Conservation (phyloP, 2,329 filamentous ascomycete species). For the Trichophyton mentagrophytes region DNA sequence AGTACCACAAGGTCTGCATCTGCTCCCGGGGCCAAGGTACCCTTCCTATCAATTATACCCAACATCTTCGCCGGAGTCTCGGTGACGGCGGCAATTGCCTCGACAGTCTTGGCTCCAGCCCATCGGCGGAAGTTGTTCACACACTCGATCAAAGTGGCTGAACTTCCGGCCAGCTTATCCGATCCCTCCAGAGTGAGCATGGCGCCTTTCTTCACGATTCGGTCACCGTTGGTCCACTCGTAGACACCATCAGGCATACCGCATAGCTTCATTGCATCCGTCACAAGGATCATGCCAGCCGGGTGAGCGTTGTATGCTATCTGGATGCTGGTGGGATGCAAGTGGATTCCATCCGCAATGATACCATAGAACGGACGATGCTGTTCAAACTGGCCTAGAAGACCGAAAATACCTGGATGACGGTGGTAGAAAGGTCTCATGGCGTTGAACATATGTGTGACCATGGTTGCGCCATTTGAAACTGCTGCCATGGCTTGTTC, state of each 20-base stretch:
- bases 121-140: slow-evolving; percentile 34
- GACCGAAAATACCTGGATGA: slow-evolving; percentile 79
- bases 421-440: slow-evolving; percentile 86
- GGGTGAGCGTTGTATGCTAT: slow-evolving; percentile 82
- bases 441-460: slow-evolving; percentile 88
- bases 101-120: slow-evolving; percentile 28
- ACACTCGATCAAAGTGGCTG: slow-evolving; percentile 32
- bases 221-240: slow-evolving; percentile 65
- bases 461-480: slow-evolving; percentile 67
- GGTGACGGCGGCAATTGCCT: slow-evolving; percentile 30
- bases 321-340: slow-evolving; percentile 77
- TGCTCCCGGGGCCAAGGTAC: slow-evolving; percentile 27
- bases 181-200: slow-evolving; percentile 66
- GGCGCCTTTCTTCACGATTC: slow-evolving; percentile 49
- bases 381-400: slow-evolving; percentile 54
- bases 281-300: slow-evolving; percentile 74
- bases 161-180: slow-evolving; percentile 61
- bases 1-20: slow-evolving; percentile 33
- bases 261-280: slow-evolving; percentile 80
- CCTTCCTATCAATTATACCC: slow-evolving; percentile 29
- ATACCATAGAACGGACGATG: slow-evolving; percentile 65
- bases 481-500: slow-evolving; percentile 64
- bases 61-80: slow-evolving; percentile 29
- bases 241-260: slow-evolving; percentile 76
- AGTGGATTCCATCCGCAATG: slow-evolving; percentile 80